Evolutionary conservation across 805 yeast genomes (phyloP).

Genomic region (Yarrowia sp.): DNA sequence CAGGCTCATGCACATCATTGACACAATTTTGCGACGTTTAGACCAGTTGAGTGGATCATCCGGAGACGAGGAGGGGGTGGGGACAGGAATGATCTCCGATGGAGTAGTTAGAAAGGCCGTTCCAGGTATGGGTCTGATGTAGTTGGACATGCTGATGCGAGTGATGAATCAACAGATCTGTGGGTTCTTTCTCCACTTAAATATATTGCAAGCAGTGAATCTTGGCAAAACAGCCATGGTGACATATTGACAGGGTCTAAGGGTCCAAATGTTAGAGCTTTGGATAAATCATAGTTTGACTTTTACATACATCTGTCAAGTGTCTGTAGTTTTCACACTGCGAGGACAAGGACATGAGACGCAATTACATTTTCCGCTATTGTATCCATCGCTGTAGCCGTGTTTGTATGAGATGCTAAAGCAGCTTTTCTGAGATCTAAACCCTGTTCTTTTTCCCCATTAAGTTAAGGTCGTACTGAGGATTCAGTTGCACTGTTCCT

Average conservation of each 20-base stretch:
- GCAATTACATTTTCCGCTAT: neutral
- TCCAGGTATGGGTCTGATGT: slow-evolving; percentile 32
- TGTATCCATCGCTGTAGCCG: neutral
- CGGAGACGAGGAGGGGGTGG: slow-evolving; percentile 65
- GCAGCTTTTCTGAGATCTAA: neutral
- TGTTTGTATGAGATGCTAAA: neutral
- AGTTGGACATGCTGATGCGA: neutral
- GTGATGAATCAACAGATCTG: neutral
- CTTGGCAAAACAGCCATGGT: neutral
- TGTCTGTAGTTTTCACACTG: neutral
- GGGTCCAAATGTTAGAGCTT: neutral
- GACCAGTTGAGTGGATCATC: slow-evolving; percentile 71
- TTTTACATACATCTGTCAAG: neutral
- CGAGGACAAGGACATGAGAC: neutral
- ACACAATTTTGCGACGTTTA: slow-evolving; percentile 45
- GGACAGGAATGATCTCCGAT: slow-evolving; percentile 50
- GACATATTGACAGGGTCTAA: slow-evolving; percentile 2
- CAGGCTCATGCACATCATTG: slow-evolving; percentile 39
- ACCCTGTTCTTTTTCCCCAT: neutral
- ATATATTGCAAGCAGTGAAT: neutral
- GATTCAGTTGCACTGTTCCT: no score
- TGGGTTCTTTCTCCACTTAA: neutral
- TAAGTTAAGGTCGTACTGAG: neutral
- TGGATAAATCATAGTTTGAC: neutral
- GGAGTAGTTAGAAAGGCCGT: slow-evolving; percentile 29